These are phyloP conservation scores for Tripterygium wilfordii DNA, from an alignment of 177 flowering plant genomes.

Conservation along the genomic window DNA sequence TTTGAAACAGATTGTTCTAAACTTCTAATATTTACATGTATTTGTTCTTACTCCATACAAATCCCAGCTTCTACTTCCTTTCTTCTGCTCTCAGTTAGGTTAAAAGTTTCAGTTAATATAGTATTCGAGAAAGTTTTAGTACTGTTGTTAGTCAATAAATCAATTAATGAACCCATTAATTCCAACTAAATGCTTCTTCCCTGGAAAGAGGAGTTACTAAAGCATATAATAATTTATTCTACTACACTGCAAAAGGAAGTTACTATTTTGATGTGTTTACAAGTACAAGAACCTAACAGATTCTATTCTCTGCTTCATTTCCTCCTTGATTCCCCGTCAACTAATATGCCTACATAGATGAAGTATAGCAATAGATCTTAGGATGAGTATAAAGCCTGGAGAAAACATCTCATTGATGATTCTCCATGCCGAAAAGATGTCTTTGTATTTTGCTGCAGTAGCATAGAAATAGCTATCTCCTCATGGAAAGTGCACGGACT, in stretches of 20 bases:
- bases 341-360: no score
- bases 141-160: no score
- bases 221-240: slow-evolving; percentile 15
- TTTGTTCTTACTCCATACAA: no score
- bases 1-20: no score
- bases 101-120: no score
- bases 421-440: background rate
- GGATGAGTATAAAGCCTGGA: slow-evolving; percentile 7
- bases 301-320: slow-evolving; percentile 7
- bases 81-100: no score
- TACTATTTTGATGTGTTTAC: slow-evolving; percentile 14
- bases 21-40: no score
- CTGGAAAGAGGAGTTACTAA: background rate
- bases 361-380: slow-evolving; percentile 11
- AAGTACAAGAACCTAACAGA: slow-evolving; percentile 14
- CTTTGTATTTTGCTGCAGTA: background rate
- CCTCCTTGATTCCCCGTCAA: no score
- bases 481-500: slow-evolving; percentile 6
- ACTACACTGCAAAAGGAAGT: slow-evolving; percentile 11
- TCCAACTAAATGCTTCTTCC: slow-evolving; percentile 1
- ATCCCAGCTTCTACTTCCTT: no score
- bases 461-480: slow-evolving; percentile 20
- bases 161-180: no score
- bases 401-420: slow-evolving; percentile 1
- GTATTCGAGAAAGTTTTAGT: no score